Evolutionary conservation across 257 asterid species (phyloP).

Genomic region (Solanum etuberosum): DNA sequence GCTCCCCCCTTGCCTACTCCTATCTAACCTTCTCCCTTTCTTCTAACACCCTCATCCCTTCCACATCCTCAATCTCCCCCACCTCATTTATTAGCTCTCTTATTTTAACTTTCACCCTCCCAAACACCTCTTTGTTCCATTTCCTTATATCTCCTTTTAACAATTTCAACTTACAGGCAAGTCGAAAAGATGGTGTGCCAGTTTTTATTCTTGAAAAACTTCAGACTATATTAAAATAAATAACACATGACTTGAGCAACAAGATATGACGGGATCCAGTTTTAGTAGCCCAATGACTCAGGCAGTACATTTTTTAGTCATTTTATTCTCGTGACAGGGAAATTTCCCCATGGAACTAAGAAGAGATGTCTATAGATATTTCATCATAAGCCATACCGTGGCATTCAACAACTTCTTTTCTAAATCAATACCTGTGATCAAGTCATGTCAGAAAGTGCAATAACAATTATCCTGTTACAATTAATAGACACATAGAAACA

Average conservation of each 20-base stretch:
- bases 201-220: not conserved
- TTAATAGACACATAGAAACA: not conserved
- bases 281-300: not conserved
- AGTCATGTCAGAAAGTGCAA: not conserved
- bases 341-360: not conserved
- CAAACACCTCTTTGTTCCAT: not conserved
- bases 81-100: not conserved
- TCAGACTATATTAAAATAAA: not conserved
- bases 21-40: not conserved
- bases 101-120: not conserved
- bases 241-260: not conserved
- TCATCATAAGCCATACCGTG: slow-evolving; percentile 45
- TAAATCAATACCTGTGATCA: slow-evolving; percentile 78
- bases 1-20: not conserved
- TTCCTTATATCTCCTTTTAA: not conserved
- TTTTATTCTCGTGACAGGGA: not conserved
- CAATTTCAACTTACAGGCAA: not conserved
- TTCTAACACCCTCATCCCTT: not conserved
- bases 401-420: slow-evolving; percentile 79
- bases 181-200: not conserved
- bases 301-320: not conserved
- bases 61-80: not conserved
- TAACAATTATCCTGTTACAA: not conserved
- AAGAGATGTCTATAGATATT: not conserved
- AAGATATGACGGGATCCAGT: not conserved